Conservation (phyloP, 1,139 yeast genomes). For the Suhomyces chickasaworum region DNA sequence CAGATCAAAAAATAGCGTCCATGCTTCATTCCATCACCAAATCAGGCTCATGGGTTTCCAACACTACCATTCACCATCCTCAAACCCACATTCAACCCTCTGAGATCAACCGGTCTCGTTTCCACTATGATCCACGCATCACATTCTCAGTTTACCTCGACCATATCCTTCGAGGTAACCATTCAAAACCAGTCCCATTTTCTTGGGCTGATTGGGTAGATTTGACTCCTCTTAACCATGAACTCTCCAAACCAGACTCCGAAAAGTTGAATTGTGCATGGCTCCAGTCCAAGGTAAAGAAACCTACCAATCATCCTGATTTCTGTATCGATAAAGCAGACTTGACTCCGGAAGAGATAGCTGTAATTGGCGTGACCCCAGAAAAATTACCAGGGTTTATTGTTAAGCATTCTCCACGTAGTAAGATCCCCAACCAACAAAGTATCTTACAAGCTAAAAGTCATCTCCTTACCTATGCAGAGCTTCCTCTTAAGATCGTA, state of each 20-base stretch:
- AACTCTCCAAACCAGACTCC: slow-evolving; percentile 16
- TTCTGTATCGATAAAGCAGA: slow-evolving; percentile 22
- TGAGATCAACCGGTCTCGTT: slow-evolving; percentile 19
- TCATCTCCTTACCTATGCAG: slow-evolving; percentile 22
- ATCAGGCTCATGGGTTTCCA: slow-evolving; percentile 19
- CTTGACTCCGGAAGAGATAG: slow-evolving; percentile 18
- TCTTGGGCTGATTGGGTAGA: slow-evolving; percentile 40
- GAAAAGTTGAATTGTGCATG: slow-evolving; percentile 23
- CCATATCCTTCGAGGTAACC: slow-evolving; percentile 20
- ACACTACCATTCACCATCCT: slow-evolving; percentile 15
- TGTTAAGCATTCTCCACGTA: slow-evolving; percentile 30
- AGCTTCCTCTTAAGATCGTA: slow-evolving; percentile 21
- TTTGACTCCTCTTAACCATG: slow-evolving; percentile 21
- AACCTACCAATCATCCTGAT: slow-evolving; percentile 28
- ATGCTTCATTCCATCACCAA: slow-evolving; percentile 25
- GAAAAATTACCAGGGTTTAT: slow-evolving; percentile 30
- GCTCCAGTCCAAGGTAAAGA: slow-evolving; percentile 28
- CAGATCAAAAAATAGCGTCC: slow-evolving; percentile 27
- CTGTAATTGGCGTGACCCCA: slow-evolving; percentile 17
- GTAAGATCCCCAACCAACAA: slow-evolving; percentile 31
- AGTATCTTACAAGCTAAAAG: slow-evolving; percentile 34
- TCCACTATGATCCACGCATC: slow-evolving; percentile 31
- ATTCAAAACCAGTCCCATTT: slow-evolving; percentile 22
- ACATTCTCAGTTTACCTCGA: slow-evolving; percentile 27
- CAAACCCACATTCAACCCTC: slow-evolving; percentile 9